phyloP scores from a whole-genome alignment of 2,329 filamentous ascomycete genomes.

The Harringtonia aguacate region DNA sequence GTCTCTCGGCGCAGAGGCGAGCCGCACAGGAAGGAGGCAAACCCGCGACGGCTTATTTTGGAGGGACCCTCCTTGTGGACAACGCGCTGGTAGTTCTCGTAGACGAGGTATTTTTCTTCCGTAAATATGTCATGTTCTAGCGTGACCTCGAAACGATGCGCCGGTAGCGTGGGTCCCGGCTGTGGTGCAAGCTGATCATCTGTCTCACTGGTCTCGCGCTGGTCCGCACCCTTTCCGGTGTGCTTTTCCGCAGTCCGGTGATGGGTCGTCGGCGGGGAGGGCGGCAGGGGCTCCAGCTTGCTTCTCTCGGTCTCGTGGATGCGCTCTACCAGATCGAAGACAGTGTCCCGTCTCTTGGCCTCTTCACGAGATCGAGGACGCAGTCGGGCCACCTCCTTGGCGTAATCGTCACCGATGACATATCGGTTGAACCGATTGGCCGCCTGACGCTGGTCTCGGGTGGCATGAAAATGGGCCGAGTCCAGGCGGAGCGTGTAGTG shows the following conservation, averaged over 20 bases:
- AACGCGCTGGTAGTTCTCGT: slow-evolving; percentile 61
- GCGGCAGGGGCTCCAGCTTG: slow-evolving; percentile 25
- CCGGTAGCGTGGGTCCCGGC: slow-evolving; percentile 35
- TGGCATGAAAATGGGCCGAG: slow-evolving; percentile 50
- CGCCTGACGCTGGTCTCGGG: slow-evolving; percentile 63
- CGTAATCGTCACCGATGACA: slow-evolving; percentile 58
- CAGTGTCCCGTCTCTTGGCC: slow-evolving; percentile 49
- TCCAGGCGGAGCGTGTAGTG: slow-evolving; percentile 78
- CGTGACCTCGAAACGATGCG: slow-evolving; percentile 57
- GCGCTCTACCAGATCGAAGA: slow-evolving; percentile 55
- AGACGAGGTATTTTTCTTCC: slow-evolving; percentile 64
- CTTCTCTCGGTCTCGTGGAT: slow-evolving; percentile 58
- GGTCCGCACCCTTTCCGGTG: too few relatives aligned
- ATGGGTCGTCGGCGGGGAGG: not conserved
- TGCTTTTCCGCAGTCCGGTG: not conserved
- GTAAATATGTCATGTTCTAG: slow-evolving; percentile 62
- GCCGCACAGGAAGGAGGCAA: slow-evolving; percentile 62
- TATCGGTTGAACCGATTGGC: slow-evolving; percentile 63
- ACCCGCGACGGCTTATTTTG: slow-evolving; percentile 50
- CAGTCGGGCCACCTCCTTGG: slow-evolving; percentile 49
- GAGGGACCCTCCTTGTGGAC: slow-evolving; percentile 58
- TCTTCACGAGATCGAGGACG: slow-evolving; percentile 59
- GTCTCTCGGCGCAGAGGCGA: slow-evolving; percentile 50
- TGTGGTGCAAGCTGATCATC: not conserved
- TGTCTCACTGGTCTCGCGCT: not conserved